Evolutionary conservation across 2,329 filamentous ascomycete genomes (phyloP).

Genomic region (Claviceps cyperi): DNA sequence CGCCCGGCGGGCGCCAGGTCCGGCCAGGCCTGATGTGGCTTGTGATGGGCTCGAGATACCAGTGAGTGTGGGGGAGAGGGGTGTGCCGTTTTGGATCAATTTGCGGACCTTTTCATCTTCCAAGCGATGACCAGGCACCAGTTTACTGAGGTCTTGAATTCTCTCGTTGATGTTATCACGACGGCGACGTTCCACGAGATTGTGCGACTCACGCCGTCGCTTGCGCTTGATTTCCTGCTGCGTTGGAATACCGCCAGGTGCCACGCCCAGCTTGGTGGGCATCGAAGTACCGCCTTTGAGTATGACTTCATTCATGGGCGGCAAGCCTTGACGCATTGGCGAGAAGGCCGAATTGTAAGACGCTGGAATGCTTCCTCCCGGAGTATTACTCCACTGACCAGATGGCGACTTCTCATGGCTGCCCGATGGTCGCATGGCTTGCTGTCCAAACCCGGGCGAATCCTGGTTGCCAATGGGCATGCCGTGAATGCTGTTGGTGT

Average conservation of each 20-base stretch:
- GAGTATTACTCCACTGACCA: conserved; percentile 82
- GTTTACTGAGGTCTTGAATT: conserved; percentile 87
- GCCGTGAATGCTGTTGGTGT: conserved; percentile 61
- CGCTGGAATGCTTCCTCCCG: conserved; percentile 62
- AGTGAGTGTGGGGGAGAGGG: conserved; percentile 68
- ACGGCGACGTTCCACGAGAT: conserved; percentile 84
- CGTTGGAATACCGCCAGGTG: conserved; percentile 46
- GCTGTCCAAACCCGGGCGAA: conserved; percentile 56
- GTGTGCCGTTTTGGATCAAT: conserved; percentile 81
- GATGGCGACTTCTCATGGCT: conserved; percentile 70
- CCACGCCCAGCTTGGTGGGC: conserved; percentile 65
- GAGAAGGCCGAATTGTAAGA: conserved; percentile 86
- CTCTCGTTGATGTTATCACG: conserved; percentile 98
- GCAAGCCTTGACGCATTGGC: conserved; percentile 53
- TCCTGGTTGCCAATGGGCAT: conserved; percentile 56
- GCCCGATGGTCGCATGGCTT: conserved; percentile 60
- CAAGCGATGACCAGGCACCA: conserved; percentile 81
- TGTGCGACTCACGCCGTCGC: conserved; percentile 84
- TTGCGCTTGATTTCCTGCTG: conserved; percentile 82
- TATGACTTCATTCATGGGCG: conserved; percentile 79
- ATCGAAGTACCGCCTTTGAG: conserved; percentile 79
- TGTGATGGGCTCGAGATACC: conserved; percentile 54
- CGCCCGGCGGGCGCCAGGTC: conserved; percentile 68
- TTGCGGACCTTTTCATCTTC: conserved; percentile 97
- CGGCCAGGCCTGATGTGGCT: conserved; percentile 77